Evolutionary conservation across 768 basidiomycete genomes (phyloP).

Genomic region (Naganishia antarctica): DNA sequence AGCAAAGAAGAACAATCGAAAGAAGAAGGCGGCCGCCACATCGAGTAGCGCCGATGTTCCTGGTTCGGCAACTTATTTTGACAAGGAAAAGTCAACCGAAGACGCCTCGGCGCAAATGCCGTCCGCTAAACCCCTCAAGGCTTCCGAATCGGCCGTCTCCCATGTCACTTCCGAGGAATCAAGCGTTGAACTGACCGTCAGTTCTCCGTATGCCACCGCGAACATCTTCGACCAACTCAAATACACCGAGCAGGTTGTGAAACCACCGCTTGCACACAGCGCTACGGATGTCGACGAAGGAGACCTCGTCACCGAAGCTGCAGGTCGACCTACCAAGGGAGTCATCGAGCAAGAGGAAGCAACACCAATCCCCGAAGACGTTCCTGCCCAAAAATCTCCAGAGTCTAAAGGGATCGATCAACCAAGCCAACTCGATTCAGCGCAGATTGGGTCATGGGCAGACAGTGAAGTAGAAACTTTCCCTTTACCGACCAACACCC

Average conservation of each 20-base stretch:
- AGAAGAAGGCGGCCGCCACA: background rate
- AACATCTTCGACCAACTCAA: conserved; percentile 18
- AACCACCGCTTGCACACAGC: no score
- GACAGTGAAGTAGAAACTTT: no score
- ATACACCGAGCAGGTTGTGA: background rate
- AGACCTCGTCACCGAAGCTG: background rate
- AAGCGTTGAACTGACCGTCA: background rate
- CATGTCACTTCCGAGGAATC: background rate
- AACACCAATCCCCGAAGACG: no score
- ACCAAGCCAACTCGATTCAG: no score
- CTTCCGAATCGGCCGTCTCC: background rate
- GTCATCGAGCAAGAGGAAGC: no score
- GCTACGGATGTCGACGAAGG: background rate
- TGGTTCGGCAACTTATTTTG: conserved; percentile 6
- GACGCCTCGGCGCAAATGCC: background rate
- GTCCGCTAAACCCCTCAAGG: background rate
- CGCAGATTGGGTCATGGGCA: no score
- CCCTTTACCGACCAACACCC: no score
- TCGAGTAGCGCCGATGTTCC: background rate
- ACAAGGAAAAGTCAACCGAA: conserved; percentile 8
- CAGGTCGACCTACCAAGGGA: no score
- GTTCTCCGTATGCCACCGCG: background rate
- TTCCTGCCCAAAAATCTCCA: no score
- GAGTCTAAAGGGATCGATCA: no score
- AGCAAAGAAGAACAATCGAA: conserved; percentile 8